phyloP scores from a whole-genome alignment of 2,329 filamentous ascomycete genomes.

The Colletotrichum filicis region DNA sequence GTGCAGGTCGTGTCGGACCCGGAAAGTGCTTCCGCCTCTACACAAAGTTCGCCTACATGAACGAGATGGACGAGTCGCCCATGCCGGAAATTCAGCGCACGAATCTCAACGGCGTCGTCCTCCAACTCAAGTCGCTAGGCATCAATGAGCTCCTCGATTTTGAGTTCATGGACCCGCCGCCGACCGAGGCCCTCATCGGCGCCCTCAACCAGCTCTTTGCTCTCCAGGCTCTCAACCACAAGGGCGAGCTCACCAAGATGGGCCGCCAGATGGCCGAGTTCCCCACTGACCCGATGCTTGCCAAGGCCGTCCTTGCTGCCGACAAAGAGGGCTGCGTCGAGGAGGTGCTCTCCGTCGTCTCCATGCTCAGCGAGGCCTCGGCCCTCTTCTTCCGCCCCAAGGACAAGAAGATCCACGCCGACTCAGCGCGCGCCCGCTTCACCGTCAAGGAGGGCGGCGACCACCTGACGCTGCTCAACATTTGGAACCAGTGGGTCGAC shows the following conservation, averaged over 20 bases:
- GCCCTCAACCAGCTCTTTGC: constrained; percentile 93
- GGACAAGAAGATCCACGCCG: constrained; percentile 96
- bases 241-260: constrained; percentile 88
- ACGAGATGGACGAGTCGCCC: constrained; percentile 92
- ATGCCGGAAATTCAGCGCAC: constrained; percentile 94
- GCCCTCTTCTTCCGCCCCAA: constrained; percentile 95
- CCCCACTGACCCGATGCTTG: constrained; percentile 90
- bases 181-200: constrained; percentile 88
- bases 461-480: constrained; percentile 86
- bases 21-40: constrained; percentile 95
- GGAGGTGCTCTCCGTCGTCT: constrained; percentile 91
- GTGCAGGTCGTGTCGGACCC: constrained; percentile 90
- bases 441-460: constrained; percentile 92
- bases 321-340: constrained; percentile 93
- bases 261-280: constrained; percentile 97
- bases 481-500: constrained; percentile 97
- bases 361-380: constrained; percentile 90
- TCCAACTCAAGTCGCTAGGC: constrained; percentile 88
- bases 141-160: constrained; percentile 95
- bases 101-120: constrained; percentile 84
- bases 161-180: constrained; percentile 95
- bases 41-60: constrained; percentile 93
- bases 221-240: constrained; percentile 87
- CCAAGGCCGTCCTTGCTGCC: constrained; percentile 87
- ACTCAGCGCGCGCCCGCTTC: constrained; percentile 89